phyloP scores from a whole-genome alignment of 176 grass and related monocot genomes.

The Triticum timopheevii region DNA sequence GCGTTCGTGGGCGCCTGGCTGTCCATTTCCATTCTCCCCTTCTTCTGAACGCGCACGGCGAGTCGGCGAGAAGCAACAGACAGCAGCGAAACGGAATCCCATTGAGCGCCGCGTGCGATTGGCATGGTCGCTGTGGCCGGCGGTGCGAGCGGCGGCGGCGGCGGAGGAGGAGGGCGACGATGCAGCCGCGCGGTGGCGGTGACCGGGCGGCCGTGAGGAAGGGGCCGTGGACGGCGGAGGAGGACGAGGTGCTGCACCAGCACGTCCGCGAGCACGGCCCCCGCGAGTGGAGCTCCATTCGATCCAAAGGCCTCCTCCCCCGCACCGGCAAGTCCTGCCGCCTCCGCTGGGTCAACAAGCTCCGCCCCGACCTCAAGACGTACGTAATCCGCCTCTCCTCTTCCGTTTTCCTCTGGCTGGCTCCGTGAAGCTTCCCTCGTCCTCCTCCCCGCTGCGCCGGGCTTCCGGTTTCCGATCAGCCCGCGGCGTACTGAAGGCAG shows the following conservation, averaged over 20 bases:
- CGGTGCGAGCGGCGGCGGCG: background rate
- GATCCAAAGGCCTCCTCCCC: conserved; percentile 39
- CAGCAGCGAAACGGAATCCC: background rate
- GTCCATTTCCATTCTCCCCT: background rate
- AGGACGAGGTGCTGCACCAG: conserved; percentile 54
- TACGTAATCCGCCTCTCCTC: background rate
- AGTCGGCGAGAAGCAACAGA: background rate
- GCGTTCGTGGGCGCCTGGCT: background rate
- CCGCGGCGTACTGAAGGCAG: background rate
- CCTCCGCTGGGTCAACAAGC: conserved; percentile 64
- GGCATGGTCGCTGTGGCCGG: background rate
- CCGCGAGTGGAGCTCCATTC: conserved; percentile 55
- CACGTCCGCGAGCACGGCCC: conserved; percentile 45
- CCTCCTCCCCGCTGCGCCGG: too few species aligned
- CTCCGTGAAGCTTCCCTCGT: background rate
- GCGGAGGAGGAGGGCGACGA: background rate
- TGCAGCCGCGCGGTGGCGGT: conserved; percentile 7
- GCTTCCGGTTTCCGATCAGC: background rate
- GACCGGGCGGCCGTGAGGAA: conserved; percentile 40
- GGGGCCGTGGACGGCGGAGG: conserved; percentile 55
- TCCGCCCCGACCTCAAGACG: conserved; percentile 54
- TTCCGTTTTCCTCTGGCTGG: background rate
- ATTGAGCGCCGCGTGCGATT: background rate
- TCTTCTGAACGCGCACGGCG: background rate
- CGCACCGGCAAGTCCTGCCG: conserved; percentile 61